phyloP scores from a whole-genome alignment of 306 rosid species.

The Quercus rubra region DNA sequence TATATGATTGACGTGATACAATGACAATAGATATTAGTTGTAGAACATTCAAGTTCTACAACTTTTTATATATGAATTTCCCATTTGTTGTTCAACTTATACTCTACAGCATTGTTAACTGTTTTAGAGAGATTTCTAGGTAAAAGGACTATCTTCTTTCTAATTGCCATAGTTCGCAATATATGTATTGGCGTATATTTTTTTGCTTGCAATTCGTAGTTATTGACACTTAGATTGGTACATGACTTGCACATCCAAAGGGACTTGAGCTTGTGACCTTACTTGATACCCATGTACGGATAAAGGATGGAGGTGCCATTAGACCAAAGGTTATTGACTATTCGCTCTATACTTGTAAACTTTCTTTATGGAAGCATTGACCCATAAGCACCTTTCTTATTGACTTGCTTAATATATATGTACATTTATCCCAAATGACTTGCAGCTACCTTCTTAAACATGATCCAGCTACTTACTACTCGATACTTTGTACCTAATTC shows the following conservation, averaged over 20 bases:
- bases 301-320: neutral
- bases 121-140: neutral
- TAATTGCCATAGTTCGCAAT: neutral
- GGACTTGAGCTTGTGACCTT: neutral
- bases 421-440: too few species aligned
- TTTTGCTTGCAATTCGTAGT: neutral
- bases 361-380: too few species aligned
- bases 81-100: neutral
- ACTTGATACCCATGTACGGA: neutral
- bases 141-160: neutral
- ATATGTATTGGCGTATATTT: neutral
- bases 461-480: too few species aligned
- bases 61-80: neutral
- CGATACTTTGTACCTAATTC: too few species aligned
- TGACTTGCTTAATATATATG: too few species aligned
- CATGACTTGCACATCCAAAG: neutral
- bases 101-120: neutral
- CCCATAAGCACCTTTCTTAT: too few species aligned
- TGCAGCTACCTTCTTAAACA: too few species aligned
- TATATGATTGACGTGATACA: neutral
- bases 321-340: neutral
- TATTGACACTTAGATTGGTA: neutral
- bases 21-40: neutral
- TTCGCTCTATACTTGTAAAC: too few species aligned
- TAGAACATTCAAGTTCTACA: neutral